These are phyloP conservation scores for Arabis hirsuta DNA, from an alignment of 345 rosid genomes.

Conservation along the genomic window DNA sequence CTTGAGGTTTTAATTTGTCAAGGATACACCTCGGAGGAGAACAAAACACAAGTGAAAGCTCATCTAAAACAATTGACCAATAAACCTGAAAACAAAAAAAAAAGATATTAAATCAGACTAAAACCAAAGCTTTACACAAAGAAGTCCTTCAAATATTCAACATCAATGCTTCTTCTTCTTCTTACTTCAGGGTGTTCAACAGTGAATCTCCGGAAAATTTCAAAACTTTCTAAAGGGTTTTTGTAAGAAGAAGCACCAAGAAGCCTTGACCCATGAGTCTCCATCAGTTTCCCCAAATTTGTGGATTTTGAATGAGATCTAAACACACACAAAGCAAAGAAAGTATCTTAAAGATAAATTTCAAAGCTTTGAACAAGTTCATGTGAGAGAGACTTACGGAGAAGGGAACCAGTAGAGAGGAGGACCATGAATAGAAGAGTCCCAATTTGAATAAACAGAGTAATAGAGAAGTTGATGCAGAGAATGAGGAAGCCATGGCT, in stretches of 20 bases:
- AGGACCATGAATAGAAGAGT: slow-evolving; percentile 63
- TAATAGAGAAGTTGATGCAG: slow-evolving; percentile 78
- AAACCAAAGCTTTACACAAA: slow-evolving; percentile 2
- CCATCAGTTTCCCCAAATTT: slow-evolving; percentile 79
- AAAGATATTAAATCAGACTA: not conserved
- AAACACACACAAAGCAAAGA: not conserved
- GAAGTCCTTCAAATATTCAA: not conserved
- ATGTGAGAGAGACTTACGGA: slow-evolving; percentile 47
- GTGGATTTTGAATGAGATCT: slow-evolving; percentile 62
- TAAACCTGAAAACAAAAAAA: slow-evolving; percentile 52
- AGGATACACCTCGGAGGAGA: slow-evolving; percentile 69
- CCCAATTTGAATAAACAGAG: slow-evolving; percentile 73
- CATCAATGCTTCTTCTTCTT: not conserved
- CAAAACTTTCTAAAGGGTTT: slow-evolving; percentile 74
- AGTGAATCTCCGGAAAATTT: slow-evolving; percentile 62
- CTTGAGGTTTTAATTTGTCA: slow-evolving; percentile 59
- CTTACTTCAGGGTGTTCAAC: slow-evolving; percentile 72
- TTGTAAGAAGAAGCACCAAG: slow-evolving; percentile 67
- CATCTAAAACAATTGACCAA: slow-evolving; percentile 68
- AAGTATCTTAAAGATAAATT: not conserved
- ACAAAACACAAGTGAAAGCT: slow-evolving; percentile 65
- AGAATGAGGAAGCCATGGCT: slow-evolving; percentile 74
- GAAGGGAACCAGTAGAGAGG: slow-evolving; percentile 94
- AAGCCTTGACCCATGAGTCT: slow-evolving; percentile 64
- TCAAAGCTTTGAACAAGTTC: not conserved